Evolutionary conservation across 2,329 filamentous ascomycete species (phyloP).

Genomic region (Diaporthe sp.): DNA sequence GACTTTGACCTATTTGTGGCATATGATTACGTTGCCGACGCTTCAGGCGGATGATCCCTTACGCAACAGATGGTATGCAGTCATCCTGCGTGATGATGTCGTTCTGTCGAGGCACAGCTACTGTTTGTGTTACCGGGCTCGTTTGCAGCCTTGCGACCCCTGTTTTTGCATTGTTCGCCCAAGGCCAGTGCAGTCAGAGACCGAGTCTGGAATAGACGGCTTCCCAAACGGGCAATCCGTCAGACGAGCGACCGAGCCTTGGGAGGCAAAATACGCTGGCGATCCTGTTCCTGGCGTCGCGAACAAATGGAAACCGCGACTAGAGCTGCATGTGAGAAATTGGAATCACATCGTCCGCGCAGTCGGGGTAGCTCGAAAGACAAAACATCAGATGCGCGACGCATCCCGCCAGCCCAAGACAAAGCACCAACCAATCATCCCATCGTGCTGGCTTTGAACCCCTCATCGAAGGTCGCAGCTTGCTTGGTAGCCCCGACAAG

Average conservation of each 20-base stretch:
- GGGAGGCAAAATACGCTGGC: neutral
- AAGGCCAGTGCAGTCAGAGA: neutral
- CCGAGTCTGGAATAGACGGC: constrained; percentile 15
- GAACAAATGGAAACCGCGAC: constrained; percentile 11
- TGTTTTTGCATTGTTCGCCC: neutral
- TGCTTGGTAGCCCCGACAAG: constrained; percentile 20
- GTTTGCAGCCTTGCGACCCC: constrained; percentile 28
- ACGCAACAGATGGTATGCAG: neutral
- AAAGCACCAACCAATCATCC: constrained; percentile 23
- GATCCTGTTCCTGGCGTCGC: constrained; percentile 21
- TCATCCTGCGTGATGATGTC: constrained; percentile 31
- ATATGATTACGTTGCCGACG: constrained; percentile 12
- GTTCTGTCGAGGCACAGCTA: constrained; percentile 7
- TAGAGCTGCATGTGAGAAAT: constrained; percentile 33
- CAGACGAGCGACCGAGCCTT: constrained; percentile 19
- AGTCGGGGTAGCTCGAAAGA: constrained; percentile 25
- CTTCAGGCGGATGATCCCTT: constrained; percentile 11
- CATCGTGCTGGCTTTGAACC: constrained; percentile 4
- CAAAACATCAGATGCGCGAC: constrained; percentile 19
- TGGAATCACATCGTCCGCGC: constrained; percentile 30
- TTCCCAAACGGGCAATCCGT: constrained; percentile 25
- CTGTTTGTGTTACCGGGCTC: neutral
- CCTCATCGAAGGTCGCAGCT: constrained; percentile 23
- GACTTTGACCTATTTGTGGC: constrained; percentile 7
- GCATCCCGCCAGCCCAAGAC: constrained; percentile 22